Evolutionary conservation across 805 yeast genomes (phyloP), one percentile per base, ranked within the genome.

Genomic region (Ogataea polymorpha): DNA sequence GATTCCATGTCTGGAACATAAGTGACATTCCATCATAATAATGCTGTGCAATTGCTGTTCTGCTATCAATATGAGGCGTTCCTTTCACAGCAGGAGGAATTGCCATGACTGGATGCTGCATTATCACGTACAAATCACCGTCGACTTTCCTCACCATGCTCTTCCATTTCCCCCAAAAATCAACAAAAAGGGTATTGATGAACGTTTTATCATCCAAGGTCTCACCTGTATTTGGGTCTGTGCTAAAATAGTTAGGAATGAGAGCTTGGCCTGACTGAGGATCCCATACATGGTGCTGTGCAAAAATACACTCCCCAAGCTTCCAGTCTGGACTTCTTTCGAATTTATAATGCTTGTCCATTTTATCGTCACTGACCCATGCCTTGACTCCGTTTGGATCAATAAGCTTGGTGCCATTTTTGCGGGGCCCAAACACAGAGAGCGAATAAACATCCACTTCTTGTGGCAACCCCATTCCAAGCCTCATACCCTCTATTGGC

Each of bases 1-100:
- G 69, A 55, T 85, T 86, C 99, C 99, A 93, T 5, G 82, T 77
- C 63, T 89, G 88, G 62, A 86, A 84, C 90, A 93, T 82, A 26
- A 91, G 66, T 2, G 97, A 85, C 80, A 91, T 75, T 0, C 98
- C 99, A 60, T 91, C 99, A 59, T 91, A 91, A 60, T 82, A 91
- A 63, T 91, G 99, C 2, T 95, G 93, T 14, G 95, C 80, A 52
- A 81, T 82, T 2, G 85, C 79, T 0, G 91, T 81, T 37, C 74
- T 75, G 1, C 67, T 58, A 53, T 85, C 93, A 11, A 84, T 57
- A n/a, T 80, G 56, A 3, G 67, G 58, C 30, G 75, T 71, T 10
- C 71, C 72, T 44, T 70, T 71, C 45, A 86, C 61, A 9, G 63
- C 58, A 2, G 97, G 96, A 0, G 96, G 96, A 3, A 73, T 56